These are phyloP conservation scores for Obba rivulosa DNA, from an alignment of 768 basidiomycete genomes.

Conservation along the genomic window DNA sequence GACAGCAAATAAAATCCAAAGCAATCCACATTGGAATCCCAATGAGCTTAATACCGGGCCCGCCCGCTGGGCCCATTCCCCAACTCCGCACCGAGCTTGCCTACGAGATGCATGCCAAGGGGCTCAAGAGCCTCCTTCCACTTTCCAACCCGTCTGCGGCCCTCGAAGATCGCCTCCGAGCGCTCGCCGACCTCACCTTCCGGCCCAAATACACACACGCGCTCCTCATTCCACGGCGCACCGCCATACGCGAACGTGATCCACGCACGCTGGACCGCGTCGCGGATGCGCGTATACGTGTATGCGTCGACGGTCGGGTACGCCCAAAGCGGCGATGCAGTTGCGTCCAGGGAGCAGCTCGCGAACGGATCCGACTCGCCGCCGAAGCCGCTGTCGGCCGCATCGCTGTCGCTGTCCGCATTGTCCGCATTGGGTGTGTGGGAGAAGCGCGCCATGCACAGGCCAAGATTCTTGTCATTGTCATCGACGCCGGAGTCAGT, in stretches of 20 bases:
- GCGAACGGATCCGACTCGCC: constrained; percentile 21
- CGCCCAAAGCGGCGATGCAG: constrained; percentile 33
- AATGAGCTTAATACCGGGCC: background rate
- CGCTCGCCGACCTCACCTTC: constrained; percentile 80
- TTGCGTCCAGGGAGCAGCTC: too few relatives aligned
- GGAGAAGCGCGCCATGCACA: too few relatives aligned
- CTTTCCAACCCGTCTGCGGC: constrained; percentile 48
- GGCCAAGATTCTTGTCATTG: constrained; percentile 2
- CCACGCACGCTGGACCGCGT: constrained; percentile 71
- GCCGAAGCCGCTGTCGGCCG: constrained; percentile 17
- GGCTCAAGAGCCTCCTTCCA: constrained; percentile 69
- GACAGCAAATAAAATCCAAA: too few relatives aligned
- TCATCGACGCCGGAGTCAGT: background rate
- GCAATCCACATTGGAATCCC: too few relatives aligned
- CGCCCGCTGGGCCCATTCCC: constrained; percentile 55
- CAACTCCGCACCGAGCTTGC: constrained; percentile 71
- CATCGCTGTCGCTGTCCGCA: background rate
- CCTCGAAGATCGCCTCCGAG: constrained; percentile 56
- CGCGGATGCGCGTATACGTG: constrained; percentile 61
- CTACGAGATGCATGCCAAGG: constrained; percentile 58
- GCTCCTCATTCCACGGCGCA: constrained; percentile 64
- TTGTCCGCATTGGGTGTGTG: background rate
- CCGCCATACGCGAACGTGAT: constrained; percentile 71
- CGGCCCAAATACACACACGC: constrained; percentile 75
- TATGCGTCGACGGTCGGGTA: constrained; percentile 58